Evolutionary conservation across 2,329 filamentous ascomycete species (phyloP), one percentile per base, ranked within the genome.

Genomic region (Aspergillus aculeatinus): DNA sequence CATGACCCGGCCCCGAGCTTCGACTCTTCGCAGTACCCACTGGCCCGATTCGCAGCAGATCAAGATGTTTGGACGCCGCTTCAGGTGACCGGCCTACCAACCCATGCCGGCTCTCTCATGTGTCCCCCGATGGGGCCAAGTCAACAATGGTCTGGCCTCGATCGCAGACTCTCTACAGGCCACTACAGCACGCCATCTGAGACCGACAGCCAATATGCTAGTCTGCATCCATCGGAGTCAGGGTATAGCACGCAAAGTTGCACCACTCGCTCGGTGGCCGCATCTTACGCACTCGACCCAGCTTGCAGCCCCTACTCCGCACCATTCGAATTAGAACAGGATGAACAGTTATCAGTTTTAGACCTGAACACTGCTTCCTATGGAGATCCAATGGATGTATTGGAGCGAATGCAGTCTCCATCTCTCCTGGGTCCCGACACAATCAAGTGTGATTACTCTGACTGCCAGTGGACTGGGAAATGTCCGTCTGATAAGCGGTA

Each of bases 371-470:
- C 58, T 23, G 52, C 55, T 3, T 54, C 50, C 25, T 29, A 58
- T 60, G 49, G 50, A 10, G 63, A 65, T 7, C 16, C 58, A 12
- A 55, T 59, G 11, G 61, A 77, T 84, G 33, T 75, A 76, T 5
- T 73, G 9, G 62, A 66, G 9, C 54, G 60, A 9, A 44, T 88
- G 1, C 80, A 80, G 1, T 79, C 81, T 16, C 77, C 84, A 6
- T 87, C 87, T 61, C 70, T 79, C 29, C 76, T 85, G 57, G 87
- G 85, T 68, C 58, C 63, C 21, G 61, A 66, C 19, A 55, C 60
- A 7, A 69, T 74, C 50, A 67, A 64, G 52, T 76, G 74, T 42
- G 69, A 74, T 49, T 68, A 72, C 51, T 66, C 65, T 0, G 58
- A 61, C 12, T 77, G 74, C 49, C 55, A 58, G 2, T 77, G 74